Base-by-base conservation (phyloP, 345 rosid genomes). In the Eucalyptus tenuipes region DNA sequence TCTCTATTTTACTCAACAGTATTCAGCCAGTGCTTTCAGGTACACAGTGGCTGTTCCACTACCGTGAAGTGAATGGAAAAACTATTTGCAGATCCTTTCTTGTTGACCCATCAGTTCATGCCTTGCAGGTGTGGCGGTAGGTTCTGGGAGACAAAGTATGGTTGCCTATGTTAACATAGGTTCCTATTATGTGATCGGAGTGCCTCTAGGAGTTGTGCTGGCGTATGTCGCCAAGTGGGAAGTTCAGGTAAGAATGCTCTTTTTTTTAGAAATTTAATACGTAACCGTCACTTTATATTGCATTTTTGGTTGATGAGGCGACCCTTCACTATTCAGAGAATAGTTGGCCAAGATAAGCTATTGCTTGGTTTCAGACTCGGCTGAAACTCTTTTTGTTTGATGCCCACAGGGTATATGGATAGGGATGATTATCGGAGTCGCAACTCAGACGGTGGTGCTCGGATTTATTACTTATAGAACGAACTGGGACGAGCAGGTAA, bases 401-500 rank as follows among this genome's bases (percentile, higher is more conserved):
- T 79, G 29, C 27, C 79, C 49, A 44, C 66, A 92, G 95, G 95
- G 95, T 25, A 90, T 94, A 13, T 92, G 93, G 94, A 89, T 91
- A 27, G 94, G 94, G 66, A 88, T 94, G 93, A 59, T 92, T 45
- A 53, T 85, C 29, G 93, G 94, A 82, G 91, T 93, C 20, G 91
- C 86, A 87, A 42, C 91, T 37, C 95, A 94, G 85, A 89, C 93
- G 1, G 49, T 88, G 10, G 86, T 91, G 64, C 92, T 94, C 87
- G 88, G 90, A 27, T 91, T 89, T 84, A 31, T 90, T 81, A 90
- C 90, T 33, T 92, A 89, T 88, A 92, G 87, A 88, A 94, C 94
- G 11, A 85, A 89, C 80, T 86, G 87, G 82, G 79, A 85, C 37
- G 75, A 86, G 18, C 90, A 89, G 82, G 88, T 87, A 87, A 20